Percentiles rank a stretch among this genome's conserved stretches.
phyloP scores from a whole-genome alignment of 192 early-diverging fungal species.

The Paraglomus occultum region DNA sequence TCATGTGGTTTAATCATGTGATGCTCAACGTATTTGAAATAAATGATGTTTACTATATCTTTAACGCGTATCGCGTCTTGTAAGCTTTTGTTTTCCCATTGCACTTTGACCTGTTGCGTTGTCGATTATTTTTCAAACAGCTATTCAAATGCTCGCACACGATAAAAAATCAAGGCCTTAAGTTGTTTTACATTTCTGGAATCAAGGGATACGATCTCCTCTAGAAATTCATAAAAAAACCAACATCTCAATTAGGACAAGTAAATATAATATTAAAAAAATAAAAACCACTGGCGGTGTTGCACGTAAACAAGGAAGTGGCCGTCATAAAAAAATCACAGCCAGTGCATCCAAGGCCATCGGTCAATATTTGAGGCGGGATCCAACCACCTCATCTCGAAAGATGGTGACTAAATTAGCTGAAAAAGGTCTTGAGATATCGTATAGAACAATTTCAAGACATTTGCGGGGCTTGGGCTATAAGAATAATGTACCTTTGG shows the following conservation, averaged over 20 bases:
- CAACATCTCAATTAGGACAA: neutral
- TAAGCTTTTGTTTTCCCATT: too few relatives aligned
- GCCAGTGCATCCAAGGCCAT: neutral
- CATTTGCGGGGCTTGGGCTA: neutral
- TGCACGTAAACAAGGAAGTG: neutral
- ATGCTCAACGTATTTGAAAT: too few relatives aligned
- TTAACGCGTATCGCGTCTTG: too few relatives aligned
- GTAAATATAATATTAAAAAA: conserved; percentile 1
- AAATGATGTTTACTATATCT: too few relatives aligned
- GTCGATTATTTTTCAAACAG: too few relatives aligned
- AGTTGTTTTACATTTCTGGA: too few relatives aligned
- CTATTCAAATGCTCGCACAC: too few relatives aligned
- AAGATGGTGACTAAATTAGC: neutral
- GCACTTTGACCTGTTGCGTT: too few relatives aligned
- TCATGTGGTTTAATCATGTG: too few relatives aligned
- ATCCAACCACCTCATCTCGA: neutral
- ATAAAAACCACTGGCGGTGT: neutral
- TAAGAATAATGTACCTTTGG: neutral
- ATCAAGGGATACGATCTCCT: neutral
- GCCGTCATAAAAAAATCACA: neutral
- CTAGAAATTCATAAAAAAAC: neutral
- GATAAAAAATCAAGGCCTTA: too few relatives aligned
- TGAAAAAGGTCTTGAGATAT: neutral
- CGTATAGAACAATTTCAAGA: conserved; percentile 2
- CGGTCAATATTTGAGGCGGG: neutral